A percentile compares a stretch with the other conserved stretches of the same genome.
phyloP scores from a whole-genome alignment of 768 basidiomycete genomes.

The Agrocybe pediades region DNA sequence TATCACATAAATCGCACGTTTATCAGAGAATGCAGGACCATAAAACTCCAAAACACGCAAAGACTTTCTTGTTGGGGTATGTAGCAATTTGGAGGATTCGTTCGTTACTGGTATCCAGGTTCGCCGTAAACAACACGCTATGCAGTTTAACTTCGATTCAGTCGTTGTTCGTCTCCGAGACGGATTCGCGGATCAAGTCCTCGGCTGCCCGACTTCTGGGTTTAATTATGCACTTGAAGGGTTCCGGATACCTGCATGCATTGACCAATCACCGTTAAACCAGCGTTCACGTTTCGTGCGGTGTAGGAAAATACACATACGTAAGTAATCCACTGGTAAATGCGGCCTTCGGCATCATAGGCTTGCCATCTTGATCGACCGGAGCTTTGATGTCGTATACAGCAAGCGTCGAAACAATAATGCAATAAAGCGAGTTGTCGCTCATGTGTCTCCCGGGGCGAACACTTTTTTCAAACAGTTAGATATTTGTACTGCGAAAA shows the following conservation, averaged over 20 bases:
- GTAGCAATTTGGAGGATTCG: no score
- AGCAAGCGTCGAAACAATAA: conserved; percentile 20
- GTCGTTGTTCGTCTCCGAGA: no score
- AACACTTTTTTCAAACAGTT: conserved; percentile 15
- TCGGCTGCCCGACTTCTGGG: conserved; percentile 20
- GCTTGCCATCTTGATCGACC: conserved; percentile 21
- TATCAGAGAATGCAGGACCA: no score
- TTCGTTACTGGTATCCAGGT: no score
- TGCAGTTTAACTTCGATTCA: no score
- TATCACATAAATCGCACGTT: no score
- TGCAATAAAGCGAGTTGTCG: conserved; percentile 22
- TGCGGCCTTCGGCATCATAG: conserved; percentile 17
- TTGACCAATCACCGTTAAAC: background rate
- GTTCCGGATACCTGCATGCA: conserved; percentile 21
- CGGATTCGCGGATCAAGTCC: conserved; percentile 14
- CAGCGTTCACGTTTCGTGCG: no score
- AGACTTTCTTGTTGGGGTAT: no score
- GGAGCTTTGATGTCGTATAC: conserved; percentile 25
- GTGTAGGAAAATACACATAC: conserved; percentile 18
- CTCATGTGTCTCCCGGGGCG: conserved; percentile 26
- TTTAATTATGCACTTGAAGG: conserved; percentile 25
- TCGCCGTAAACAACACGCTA: no score
- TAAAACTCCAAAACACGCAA: no score
- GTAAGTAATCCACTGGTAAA: conserved; percentile 21
- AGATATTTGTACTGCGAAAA: no score